Conservation (phyloP, 2,329 filamentous ascomycete species). For the Fusarium brachygibbosum region DNA sequence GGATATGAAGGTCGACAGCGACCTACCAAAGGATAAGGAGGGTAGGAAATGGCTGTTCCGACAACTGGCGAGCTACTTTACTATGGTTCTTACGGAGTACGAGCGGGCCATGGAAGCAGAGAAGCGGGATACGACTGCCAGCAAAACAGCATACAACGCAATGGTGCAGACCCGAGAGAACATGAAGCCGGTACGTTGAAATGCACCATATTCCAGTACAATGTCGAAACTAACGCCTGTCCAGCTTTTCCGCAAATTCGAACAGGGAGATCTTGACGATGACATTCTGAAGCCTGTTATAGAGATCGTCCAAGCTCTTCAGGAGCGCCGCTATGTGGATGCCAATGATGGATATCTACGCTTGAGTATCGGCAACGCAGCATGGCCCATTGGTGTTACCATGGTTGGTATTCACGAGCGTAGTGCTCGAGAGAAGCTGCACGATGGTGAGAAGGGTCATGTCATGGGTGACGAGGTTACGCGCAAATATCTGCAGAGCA, state of each 20-base stretch:
- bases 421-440: slow-evolving; percentile 93
- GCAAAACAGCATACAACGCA: slow-evolving; percentile 83
- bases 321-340: slow-evolving; percentile 92
- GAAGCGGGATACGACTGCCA: slow-evolving; percentile 75
- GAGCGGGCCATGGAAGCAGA: slow-evolving; percentile 79
- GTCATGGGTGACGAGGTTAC: slow-evolving; percentile 98
- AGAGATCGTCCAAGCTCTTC: slow-evolving; percentile 91
- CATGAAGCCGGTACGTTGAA: slow-evolving; percentile 75
- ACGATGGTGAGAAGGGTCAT: slow-evolving; percentile 88
- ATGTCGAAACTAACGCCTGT: slow-evolving; percentile 12
- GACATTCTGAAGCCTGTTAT: slow-evolving; percentile 84
- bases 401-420: slow-evolving; percentile 99
- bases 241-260: slow-evolving; percentile 87
- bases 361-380: slow-evolving; percentile 94
- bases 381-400: slow-evolving; percentile 98
- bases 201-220: not conserved
- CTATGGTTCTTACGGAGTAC: slow-evolving; percentile 94
- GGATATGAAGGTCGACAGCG: slow-evolving; percentile 85
- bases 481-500: slow-evolving; percentile 95
- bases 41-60: slow-evolving; percentile 81
- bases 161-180: slow-evolving; percentile 91
- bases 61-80: slow-evolving; percentile 95
- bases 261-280: slow-evolving; percentile 83
- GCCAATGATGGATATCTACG: slow-evolving; percentile 95
- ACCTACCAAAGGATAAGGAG: slow-evolving; percentile 72